Evolutionary conservation across 768 basidiomycete species (phyloP).

Genomic region (Tricholoma sp.): DNA sequence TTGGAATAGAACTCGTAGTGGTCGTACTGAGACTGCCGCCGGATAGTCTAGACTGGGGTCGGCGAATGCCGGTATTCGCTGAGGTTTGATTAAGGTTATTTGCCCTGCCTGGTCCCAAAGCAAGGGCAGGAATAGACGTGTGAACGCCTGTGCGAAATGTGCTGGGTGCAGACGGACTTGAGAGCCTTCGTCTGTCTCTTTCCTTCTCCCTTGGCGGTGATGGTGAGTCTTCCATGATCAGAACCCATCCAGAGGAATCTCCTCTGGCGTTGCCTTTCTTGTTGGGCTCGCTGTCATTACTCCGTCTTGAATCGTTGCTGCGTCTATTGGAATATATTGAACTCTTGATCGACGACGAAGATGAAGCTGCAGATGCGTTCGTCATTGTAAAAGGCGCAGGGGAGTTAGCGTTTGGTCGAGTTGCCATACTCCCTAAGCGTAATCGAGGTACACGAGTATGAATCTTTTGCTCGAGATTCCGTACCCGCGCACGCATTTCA

Average conservation of each 20-base stretch:
- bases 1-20: conserved; percentile 59
- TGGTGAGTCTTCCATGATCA: conserved; percentile 86
- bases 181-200: conserved; percentile 52
- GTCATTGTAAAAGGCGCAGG: conserved; percentile 26
- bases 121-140: conserved; percentile 40
- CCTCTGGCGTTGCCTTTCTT: conserved; percentile 45
- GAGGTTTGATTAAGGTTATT: conserved; percentile 39
- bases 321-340: conserved; percentile 37
- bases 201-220: conserved; percentile 56
- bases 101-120: conserved; percentile 30
- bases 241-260: conserved; percentile 79
- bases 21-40: conserved; percentile 44
- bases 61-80: conserved; percentile 42
- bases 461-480: conserved; percentile 79
- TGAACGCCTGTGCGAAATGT: conserved; percentile 45
- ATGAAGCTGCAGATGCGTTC: conserved; percentile 23
- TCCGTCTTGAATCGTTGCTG: conserved; percentile 40
- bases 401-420: conserved; percentile 39
- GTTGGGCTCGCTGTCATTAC: conserved; percentile 39
- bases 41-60: conserved; percentile 74
- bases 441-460: conserved; percentile 82
- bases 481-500: conserved; percentile 84
- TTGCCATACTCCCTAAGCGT: conserved; percentile 74
- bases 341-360: conserved; percentile 33
- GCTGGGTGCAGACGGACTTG: conserved; percentile 58